Base-by-base conservation (phyloP, 2,329 filamentous ascomycete species). In the Akanthomyces lecanii region DNA sequence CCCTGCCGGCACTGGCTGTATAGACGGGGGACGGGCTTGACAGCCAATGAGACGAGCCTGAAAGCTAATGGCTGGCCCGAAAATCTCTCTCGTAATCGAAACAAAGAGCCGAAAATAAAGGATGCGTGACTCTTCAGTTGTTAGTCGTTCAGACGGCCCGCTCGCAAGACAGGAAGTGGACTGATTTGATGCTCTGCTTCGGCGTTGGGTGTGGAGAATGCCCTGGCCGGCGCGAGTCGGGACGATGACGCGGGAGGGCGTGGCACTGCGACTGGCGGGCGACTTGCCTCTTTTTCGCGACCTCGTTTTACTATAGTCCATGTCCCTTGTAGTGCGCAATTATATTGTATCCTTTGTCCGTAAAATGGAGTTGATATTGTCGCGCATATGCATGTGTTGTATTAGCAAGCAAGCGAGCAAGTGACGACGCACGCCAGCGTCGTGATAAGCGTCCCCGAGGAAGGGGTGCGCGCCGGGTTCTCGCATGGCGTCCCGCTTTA, bases 221-320 rank as follows among this genome's bases (percentile, higher is more conserved):
- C 54, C 5, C 23, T n/a, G 21, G 42, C 42, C 42, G 42, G 55
- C 57, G 45, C 57, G 57, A 52, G 33, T 60, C 57, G 57, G 57
- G 47, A 60, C 44, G 14, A 42, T 57, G 40, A 5, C 55, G 18
- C 25, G 54, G 40, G n/a, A 1, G 25, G n/a, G n/a, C n/a, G 47
- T 4, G 47, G 47, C 47, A 11, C 23, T 42, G 23, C 36, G 12
- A 18, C 23, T 11, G 30, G 42, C 42, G 38, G 55, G 8, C 25
- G 42, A 57, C 55, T 36, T 23, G 52, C 38, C 5, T 14, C 7
- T 38, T 47, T 58, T 56, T 23, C 30, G 3, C 16, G 11, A 23
- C 4, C 4, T 33, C 33, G 10, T 25, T 11, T 45, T 54, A n/a
- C 16, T 8, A 21, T n/a, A 4, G 5, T n/a, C 5, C 18, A 21